Evolutionary conservation across 257 asterid genomes (phyloP), one percentile per base, ranked within the genome.

Genomic region (Apocynum venetum): DNA sequence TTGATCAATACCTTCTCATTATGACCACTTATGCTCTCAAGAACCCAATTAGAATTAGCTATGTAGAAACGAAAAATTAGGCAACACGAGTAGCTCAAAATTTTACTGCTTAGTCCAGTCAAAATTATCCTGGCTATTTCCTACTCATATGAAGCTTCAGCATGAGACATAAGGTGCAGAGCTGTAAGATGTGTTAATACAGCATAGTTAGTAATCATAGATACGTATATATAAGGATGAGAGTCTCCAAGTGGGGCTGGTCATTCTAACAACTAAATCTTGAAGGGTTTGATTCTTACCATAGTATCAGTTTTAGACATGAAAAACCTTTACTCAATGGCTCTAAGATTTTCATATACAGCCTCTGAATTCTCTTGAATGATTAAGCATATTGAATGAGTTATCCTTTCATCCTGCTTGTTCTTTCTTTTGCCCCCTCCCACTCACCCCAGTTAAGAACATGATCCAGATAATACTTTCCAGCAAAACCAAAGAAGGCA

Each of bases 401-500:
- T 17, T 15, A 55, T 17, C 17, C 61, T 17, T 17, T n/a, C 36
- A 60, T 60, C 31, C 10, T 8, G 8, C 15, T 8, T 25, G 11
- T 60, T 60, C 10, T 10, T 31, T 25, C 3, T 49, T 49, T 2
- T 4, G 47, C 6, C 49, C 49, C 49, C 49, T 46, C 49, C 13
- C 13, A 2, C 7, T 8, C 4, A 3, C 65, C 65, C 36, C 35
- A n/a, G 38, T 59, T n/a, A n/a, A 59, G 40, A 65, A 40, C 7
- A 8, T 40, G 15, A 66, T 40, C 51, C 35, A 66, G 51, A 41
- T 8, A 40, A 15, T 17, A 1, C 14, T 48, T 3, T 15, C 8
- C 49, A 49, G 19, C 6, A 61, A 43, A 67, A 71, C 15, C 9
- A 51, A 57, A n/a, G 71, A 73, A 75, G 69, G 46, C 60, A 64